Percentiles rank a stretch among this genome's conserved stretches.
These are phyloP conservation scores for Blastobotrys terrestris DNA, from an alignment of 805 yeast species.

Conservation along the genomic window DNA sequence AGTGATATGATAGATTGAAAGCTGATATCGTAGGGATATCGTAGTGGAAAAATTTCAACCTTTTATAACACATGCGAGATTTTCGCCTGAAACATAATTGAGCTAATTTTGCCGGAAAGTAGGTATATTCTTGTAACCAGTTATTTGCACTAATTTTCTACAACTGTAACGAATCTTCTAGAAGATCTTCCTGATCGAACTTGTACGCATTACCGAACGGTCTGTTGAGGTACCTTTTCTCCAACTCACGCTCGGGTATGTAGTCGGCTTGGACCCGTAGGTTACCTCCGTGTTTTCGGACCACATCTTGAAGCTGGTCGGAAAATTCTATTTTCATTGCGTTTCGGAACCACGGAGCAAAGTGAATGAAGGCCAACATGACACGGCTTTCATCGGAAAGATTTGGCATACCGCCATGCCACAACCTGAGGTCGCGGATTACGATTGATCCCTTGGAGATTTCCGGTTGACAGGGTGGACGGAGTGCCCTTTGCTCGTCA, in stretches of 20 bases:
- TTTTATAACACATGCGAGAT: background rate
- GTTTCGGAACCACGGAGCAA: slow-evolving; percentile 4
- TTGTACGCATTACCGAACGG: slow-evolving; percentile 3
- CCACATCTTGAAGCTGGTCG: background rate
- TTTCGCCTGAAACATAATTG: background rate
- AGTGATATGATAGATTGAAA: too few relatives aligned
- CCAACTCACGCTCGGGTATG: background rate
- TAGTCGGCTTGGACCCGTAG: background rate
- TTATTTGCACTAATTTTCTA: background rate
- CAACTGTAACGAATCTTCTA: background rate
- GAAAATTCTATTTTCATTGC: slow-evolving; percentile 1
- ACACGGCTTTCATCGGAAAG: background rate
- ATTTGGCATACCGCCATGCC: slow-evolving; percentile 3
- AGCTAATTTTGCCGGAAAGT: too few relatives aligned
- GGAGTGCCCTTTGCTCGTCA: background rate
- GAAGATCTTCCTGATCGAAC: background rate
- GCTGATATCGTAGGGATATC: too few relatives aligned
- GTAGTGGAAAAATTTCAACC: too few relatives aligned
- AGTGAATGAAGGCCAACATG: background rate
- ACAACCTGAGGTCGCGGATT: background rate
- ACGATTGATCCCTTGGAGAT: background rate
- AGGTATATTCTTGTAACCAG: too few relatives aligned
- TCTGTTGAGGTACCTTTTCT: background rate
- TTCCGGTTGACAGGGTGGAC: slow-evolving; percentile 1
- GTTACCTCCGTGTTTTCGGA: background rate